Evolutionary conservation across 1,284 basidiomycete species (phyloP).

Genomic region (Ustilago nuda): DNA sequence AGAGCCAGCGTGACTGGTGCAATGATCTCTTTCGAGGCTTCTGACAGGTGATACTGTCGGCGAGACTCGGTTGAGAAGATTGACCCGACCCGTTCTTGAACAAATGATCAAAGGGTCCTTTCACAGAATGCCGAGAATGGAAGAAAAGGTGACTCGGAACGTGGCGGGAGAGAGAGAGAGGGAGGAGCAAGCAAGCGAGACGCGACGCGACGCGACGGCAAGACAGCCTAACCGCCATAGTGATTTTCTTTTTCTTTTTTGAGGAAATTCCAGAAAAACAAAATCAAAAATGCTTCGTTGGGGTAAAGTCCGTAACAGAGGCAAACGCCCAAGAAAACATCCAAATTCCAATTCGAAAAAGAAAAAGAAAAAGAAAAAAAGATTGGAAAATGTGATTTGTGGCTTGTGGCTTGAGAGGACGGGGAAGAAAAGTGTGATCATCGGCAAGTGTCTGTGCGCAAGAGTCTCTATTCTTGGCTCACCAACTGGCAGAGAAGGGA

Average conservation of each 20-base stretch:
- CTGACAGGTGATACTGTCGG: constrained; percentile 2
- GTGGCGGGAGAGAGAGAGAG: not conserved
- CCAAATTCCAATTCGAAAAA: too few species aligned
- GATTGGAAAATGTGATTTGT: not conserved
- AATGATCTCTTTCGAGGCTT: not conserved
- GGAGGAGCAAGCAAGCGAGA: not conserved
- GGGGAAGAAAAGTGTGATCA: not conserved
- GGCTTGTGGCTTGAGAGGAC: not conserved
- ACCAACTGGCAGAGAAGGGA: not conserved
- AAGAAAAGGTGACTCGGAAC: constrained; percentile 1
- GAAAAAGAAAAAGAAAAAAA: not conserved
- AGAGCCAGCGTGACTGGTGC: not conserved
- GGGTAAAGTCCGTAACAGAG: too few species aligned
- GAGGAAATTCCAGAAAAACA: too few species aligned
- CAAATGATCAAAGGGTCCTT: constrained; percentile 4
- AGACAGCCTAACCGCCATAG: not conserved
- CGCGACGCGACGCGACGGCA: not conserved
- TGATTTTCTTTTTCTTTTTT: too few species aligned
- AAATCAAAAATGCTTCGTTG: too few species aligned
- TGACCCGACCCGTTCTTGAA: not conserved
- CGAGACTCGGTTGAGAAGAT: constrained; percentile 6
- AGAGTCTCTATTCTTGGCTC: not conserved
- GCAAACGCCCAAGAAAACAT: too few species aligned
- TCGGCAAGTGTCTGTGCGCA: not conserved
- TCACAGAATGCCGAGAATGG: constrained; percentile 1